A percentile compares a stretch with the other conserved stretches of the same genome.
Evolutionary conservation across 2,329 filamentous ascomycete genomes (phyloP).

Genomic region (Tolypocladium inflatum): DNA sequence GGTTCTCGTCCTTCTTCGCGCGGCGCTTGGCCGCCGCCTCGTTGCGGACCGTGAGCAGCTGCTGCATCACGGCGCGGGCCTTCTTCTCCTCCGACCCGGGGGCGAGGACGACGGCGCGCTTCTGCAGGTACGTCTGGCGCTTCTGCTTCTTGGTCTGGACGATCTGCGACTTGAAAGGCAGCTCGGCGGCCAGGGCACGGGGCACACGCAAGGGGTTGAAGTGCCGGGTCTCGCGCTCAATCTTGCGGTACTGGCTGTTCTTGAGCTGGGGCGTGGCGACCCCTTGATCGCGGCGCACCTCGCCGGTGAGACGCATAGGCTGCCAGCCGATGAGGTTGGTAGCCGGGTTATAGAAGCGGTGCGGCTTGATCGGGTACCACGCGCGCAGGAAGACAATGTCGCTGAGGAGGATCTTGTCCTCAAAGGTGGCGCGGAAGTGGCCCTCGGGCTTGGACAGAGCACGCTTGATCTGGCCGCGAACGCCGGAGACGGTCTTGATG

Average conservation of each 20-base stretch:
- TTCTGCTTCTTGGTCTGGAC: slow-evolving; percentile 70
- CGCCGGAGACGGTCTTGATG: slow-evolving; percentile 91
- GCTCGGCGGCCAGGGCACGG: slow-evolving; percentile 65
- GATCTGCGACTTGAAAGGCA: slow-evolving; percentile 92
- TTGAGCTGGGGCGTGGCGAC: slow-evolving; percentile 70
- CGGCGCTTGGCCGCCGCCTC: slow-evolving; percentile 79
- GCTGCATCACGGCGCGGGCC: slow-evolving; percentile 82
- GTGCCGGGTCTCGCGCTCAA: slow-evolving; percentile 58
- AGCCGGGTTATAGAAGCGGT: slow-evolving; percentile 93
- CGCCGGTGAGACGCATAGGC: slow-evolving; percentile 87
- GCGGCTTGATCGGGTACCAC: slow-evolving; percentile 94
- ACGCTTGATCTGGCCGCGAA: slow-evolving; percentile 94
- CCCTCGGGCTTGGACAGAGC: slow-evolving; percentile 89
- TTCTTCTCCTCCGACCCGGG: slow-evolving; percentile 80
- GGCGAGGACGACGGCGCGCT: slow-evolving; percentile 79
- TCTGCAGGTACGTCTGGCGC: slow-evolving; percentile 83
- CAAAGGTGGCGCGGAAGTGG: slow-evolving; percentile 92
- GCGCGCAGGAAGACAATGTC: slow-evolving; percentile 94
- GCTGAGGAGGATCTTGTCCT: slow-evolving; percentile 95
- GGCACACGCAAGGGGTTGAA: slow-evolving; percentile 77
- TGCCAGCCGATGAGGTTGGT: slow-evolving; percentile 91
- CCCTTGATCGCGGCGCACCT: slow-evolving; percentile 70
- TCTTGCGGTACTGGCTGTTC: slow-evolving; percentile 73
- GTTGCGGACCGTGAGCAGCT: slow-evolving; percentile 81
- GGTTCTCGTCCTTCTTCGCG: slow-evolving; percentile 80